phyloP scores from a whole-genome alignment of 805 yeast genomes.

The Starmerella stigmatis region DNA sequence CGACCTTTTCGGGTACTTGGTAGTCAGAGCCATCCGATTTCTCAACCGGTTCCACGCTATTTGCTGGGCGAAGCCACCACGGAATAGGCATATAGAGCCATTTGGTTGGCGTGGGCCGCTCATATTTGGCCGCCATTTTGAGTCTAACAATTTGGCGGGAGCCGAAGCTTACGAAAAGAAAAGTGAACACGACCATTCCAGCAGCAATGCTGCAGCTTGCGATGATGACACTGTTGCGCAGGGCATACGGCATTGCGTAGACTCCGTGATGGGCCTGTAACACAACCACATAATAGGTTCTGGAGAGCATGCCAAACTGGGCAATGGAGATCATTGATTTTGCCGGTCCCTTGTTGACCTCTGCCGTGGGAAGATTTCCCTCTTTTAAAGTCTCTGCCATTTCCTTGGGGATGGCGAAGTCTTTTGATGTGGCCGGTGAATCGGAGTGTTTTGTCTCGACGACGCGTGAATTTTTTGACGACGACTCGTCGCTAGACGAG shows the following conservation, averaged over 20 bases:
- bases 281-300: conserved; percentile 19
- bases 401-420: conserved; percentile 8
- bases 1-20: conserved; percentile 23
- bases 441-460: too few species aligned
- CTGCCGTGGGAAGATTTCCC: conserved; percentile 14
- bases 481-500: neutral
- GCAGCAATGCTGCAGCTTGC: conserved; percentile 20
- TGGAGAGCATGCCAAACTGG: conserved; percentile 13
- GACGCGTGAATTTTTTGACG: neutral
- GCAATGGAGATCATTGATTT: conserved; percentile 22
- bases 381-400: conserved; percentile 12
- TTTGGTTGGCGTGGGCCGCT: conserved; percentile 17
- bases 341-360: conserved; percentile 18
- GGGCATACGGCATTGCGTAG: conserved; percentile 18
- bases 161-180: conserved; percentile 22
- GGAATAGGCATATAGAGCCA: conserved; percentile 19
- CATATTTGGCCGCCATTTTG: conserved; percentile 25
- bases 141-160: conserved; percentile 24
- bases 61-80: conserved; percentile 19
- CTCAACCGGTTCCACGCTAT: neutral
- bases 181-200: conserved; percentile 22
- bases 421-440: neutral
- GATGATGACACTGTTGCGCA: conserved; percentile 19
- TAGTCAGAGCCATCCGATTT: conserved; percentile 9
- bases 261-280: conserved; percentile 20